Base-by-base conservation (phyloP, 2,329 filamentous ascomycete genomes). In the Phialemoniopsis sp. region DNA sequence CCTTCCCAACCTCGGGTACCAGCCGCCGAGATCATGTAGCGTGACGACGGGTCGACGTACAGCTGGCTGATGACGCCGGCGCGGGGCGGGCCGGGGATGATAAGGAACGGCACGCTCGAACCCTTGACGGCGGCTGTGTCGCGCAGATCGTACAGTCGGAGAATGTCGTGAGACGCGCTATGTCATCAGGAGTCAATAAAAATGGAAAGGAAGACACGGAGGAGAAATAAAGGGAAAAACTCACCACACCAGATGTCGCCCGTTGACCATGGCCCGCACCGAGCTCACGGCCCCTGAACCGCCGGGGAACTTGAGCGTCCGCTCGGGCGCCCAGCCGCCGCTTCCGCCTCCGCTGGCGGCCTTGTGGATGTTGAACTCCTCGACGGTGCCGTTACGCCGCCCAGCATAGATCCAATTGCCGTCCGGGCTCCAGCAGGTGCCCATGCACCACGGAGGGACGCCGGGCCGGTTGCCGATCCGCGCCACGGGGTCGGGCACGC, bases 1-100 rank as follows among this genome's bases (percentile, higher is more conserved):
- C 93, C 93, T 60, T 97, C 93, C 93, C 93, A 98, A 1, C 93
- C 93, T 46, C 93, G 71, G 46, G 93, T 97, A 0, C 93, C 93
- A 5, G 88, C 90, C 1, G 89, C 87, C 3, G 87, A 91, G 28
- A 98, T 77, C 85, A 98, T 91, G 57, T 90, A 97, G 14, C 82
- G 76, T 57, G 88, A 91, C 0, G 88, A 87, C 5, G 87, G 87
- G 58, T 98, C 93, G 34, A 96, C 73, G 54, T 91, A 93, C 9
- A 97, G 67, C 44, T 85, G 82, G 1, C 85, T 88, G 32, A 96
- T 91, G 32, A 95, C 88, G 33, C 91, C 91, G 0, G 90, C 90
- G 13, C 89, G 60, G 0, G 80, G 80, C 0, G 80, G 93, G 0
- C 93, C 93, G 0, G 93, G 93, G 17, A 98, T 84, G 49, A 98